These are phyloP conservation scores for Blastomyces parvus DNA, from an alignment of 2,329 filamentous ascomycete genomes.

Conservation along the genomic window DNA sequence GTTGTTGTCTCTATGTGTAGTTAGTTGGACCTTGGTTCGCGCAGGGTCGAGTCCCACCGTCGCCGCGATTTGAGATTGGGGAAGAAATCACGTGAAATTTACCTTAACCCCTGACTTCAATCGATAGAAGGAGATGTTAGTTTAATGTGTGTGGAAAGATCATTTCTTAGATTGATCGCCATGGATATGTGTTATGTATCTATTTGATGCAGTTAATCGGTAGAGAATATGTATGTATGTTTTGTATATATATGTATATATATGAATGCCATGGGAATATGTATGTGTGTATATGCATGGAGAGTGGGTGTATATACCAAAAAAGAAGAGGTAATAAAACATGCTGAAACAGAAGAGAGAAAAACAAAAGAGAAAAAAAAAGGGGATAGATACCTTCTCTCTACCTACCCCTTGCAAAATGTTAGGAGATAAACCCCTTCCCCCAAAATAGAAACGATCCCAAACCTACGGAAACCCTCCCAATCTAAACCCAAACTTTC, in stretches of 20 bases:
- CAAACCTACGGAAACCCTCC: background rate
- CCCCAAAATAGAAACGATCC: background rate
- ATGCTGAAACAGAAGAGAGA: background rate
- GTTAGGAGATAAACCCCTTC: background rate
- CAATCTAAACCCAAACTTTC: conserved; percentile 16
- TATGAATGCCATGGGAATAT: background rate
- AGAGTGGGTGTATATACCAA: too few species aligned
- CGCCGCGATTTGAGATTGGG: background rate
- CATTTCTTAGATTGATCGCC: background rate
- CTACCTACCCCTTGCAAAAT: background rate
- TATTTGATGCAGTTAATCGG: background rate
- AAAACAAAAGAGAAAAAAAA: background rate
- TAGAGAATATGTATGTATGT: background rate
- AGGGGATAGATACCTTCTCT: background rate
- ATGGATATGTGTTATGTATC: background rate
- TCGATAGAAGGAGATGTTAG: background rate
- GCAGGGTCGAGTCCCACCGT: too few species aligned
- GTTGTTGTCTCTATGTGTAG: too few species aligned
- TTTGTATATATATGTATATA: background rate
- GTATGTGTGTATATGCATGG: background rate
- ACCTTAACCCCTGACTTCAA: background rate
- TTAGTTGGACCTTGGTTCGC: too few species aligned
- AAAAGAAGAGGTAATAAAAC: conserved; percentile 3
- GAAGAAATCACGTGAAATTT: background rate
- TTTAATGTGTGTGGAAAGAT: background rate